Conservation (phyloP, 768 basidiomycete genomes). For the Tulasnella calospora region DNA sequence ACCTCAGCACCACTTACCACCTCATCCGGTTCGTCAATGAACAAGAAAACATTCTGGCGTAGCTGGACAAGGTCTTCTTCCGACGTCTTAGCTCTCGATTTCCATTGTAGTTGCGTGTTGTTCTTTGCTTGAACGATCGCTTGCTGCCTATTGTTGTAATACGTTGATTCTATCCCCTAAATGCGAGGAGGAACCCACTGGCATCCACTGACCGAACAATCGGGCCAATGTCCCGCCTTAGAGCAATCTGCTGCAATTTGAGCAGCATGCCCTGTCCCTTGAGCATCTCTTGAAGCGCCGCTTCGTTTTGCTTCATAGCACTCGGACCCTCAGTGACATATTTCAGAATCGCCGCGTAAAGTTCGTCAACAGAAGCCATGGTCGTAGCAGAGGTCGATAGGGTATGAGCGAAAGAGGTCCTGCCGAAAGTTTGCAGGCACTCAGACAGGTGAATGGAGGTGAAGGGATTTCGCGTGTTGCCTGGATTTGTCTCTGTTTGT, state of each 20-base stretch:
- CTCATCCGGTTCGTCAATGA: constrained; percentile 74
- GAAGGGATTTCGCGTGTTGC: constrained; percentile 3
- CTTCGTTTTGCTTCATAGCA: constrained; percentile 13
- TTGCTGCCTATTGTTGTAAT: constrained; percentile 34
- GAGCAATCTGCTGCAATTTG: constrained; percentile 16
- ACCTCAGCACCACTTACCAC: constrained; percentile 45
- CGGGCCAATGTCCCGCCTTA: constrained; percentile 5
- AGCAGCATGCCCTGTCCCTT: constrained; percentile 16
- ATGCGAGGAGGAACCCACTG: background rate
- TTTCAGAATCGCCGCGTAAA: constrained; percentile 21
- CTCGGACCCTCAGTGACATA: constrained; percentile 1
- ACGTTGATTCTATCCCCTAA: background rate
- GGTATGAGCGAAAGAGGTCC: background rate
- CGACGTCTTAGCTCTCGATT: constrained; percentile 52
- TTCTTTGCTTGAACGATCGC: constrained; percentile 91
- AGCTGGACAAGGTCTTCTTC: constrained; percentile 65
- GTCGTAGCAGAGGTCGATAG: background rate
- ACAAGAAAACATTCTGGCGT: constrained; percentile 55
- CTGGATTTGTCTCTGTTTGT: background rate
- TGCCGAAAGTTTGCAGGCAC: background rate
- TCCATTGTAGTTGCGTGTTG: constrained; percentile 65
- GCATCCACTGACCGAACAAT: background rate
- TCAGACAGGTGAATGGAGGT: background rate
- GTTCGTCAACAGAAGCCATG: constrained; percentile 19
- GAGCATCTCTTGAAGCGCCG: constrained; percentile 19